Conservation (phyloP, 192 early-diverging fungal species). For the Rhizophagus prolifer region DNA sequence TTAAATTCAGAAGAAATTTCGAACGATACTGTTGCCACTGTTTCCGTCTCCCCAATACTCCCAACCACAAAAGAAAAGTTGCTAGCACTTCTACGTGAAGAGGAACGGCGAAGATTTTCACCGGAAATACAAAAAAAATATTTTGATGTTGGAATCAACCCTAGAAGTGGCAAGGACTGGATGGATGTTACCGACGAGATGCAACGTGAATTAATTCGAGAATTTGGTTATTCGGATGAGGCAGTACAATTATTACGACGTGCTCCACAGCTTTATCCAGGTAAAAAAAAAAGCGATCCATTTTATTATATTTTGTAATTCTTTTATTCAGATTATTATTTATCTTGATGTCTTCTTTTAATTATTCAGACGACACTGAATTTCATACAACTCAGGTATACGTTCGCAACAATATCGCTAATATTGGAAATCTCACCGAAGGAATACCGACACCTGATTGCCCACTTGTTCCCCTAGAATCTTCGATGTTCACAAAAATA, state of each 20-base stretch:
- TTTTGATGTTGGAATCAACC: slow-evolving; percentile 14
- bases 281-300: neutral
- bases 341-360: too few species aligned
- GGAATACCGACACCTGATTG: slow-evolving; percentile 26
- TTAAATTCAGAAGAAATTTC: slow-evolving; percentile 7
- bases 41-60: slow-evolving; percentile 22
- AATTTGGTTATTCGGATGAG: slow-evolving; percentile 27
- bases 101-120: slow-evolving; percentile 16
- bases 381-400: slow-evolving; percentile 23
- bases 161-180: slow-evolving; percentile 19
- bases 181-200: slow-evolving; percentile 28
- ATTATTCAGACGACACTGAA: slow-evolving; percentile 14
- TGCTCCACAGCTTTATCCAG: slow-evolving; percentile 25
- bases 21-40: neutral
- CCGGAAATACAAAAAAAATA: slow-evolving; percentile 27
- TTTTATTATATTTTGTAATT: too few species aligned
- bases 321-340: too few species aligned
- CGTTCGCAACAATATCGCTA: slow-evolving; percentile 19
- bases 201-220: slow-evolving; percentile 20
- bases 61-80: slow-evolving; percentile 16
- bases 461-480: slow-evolving; percentile 11
- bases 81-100: slow-evolving; percentile 19
- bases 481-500: too few species aligned
- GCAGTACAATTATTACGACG: slow-evolving; percentile 25
- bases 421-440: slow-evolving; percentile 24